Base-by-base conservation (phyloP, 1,284 basidiomycete species). In the Malassezia globosa region DNA sequence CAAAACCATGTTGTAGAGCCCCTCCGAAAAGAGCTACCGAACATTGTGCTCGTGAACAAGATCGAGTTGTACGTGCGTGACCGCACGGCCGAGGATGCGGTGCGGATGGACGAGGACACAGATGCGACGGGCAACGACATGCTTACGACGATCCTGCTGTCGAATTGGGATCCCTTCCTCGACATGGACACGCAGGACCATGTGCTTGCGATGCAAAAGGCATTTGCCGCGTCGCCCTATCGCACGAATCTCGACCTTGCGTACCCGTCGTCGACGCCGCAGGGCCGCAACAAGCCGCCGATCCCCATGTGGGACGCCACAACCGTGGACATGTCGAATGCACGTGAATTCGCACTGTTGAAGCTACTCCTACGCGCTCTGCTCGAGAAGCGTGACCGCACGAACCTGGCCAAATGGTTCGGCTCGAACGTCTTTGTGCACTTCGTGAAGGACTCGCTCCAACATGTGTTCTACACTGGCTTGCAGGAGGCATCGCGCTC, bases 61-160 rank as follows among this genome's bases (percentile, higher is more conserved):
- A 43, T 69, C 39, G 66, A 67, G 33, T 60, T 59, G 42, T 71
- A 69, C 40, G 65, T 68, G 25, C 55, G 57, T 16, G 54, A 64
- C n/a, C 58, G 58, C n/a, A 59, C 58, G 19, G 51, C 60, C 18
- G 46, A 60, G 47, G 68, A 69, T 29, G 54, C 58, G 14, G 59
- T 48, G 21, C 37, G 46, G 1, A 49, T 69, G 36, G 56, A 61
- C 13, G 37, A 31, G 23, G 44, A 60, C 22, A 49, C 66, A 10
- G 46, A 51, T 39, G 50, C 55, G 29, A 59, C 57, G 0, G 66
- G 66, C 45, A 56, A 69, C 34, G 68, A 71, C 35, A 42, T 71
- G 10, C 53, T 71, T 10, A 64, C 68, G 21, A 63, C 60, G 11
- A 67, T 71, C 40, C 50, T 71, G 19, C 55, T 69, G 11, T 37